These are phyloP conservation scores for Tanacetum coccineum DNA, from an alignment of 129 eudicot species.

Conservation along the genomic window DNA sequence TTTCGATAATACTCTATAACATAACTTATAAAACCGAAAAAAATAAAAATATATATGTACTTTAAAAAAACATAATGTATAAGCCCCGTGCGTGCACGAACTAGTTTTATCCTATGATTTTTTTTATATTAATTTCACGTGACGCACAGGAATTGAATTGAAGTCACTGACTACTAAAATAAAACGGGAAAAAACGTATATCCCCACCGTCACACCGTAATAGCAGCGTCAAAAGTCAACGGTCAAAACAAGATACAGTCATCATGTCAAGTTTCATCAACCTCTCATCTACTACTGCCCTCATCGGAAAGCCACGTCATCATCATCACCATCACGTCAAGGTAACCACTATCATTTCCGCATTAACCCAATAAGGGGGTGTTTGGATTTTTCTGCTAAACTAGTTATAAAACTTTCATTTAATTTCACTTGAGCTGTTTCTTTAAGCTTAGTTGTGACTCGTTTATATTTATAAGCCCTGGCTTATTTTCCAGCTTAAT, in stretches of 20 bases:
- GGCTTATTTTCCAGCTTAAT: too few species aligned
- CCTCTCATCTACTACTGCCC: slow-evolving; percentile 22
- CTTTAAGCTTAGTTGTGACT: too few species aligned
- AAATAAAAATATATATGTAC: too few species aligned
- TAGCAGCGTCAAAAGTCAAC: slow-evolving; percentile 11
- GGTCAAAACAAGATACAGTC: not conserved
- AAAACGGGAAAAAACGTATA: slow-evolving; percentile 2
- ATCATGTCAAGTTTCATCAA: slow-evolving; percentile 45
- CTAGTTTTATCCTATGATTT: not conserved
- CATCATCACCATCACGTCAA: slow-evolving; percentile 6
- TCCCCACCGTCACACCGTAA: not conserved
- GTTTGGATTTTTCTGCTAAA: slow-evolving; percentile 10
- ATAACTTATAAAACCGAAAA: too few species aligned
- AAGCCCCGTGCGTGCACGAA: too few species aligned
- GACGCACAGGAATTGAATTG: not conserved
- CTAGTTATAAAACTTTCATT: too few species aligned
- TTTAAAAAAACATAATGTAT: too few species aligned
- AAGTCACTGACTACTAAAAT: not conserved
- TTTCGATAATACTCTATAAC: too few species aligned
- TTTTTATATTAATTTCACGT: not conserved
- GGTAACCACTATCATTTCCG: slow-evolving; percentile 19
- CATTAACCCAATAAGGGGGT: slow-evolving; percentile 12
- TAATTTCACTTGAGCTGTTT: too few species aligned
- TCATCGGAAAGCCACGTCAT: slow-evolving; percentile 18
- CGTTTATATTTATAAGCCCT: too few species aligned